These are phyloP conservation scores for Fusarium irregulare DNA, from an alignment of 2,329 filamentous ascomycete genomes.

Conservation along the genomic window DNA sequence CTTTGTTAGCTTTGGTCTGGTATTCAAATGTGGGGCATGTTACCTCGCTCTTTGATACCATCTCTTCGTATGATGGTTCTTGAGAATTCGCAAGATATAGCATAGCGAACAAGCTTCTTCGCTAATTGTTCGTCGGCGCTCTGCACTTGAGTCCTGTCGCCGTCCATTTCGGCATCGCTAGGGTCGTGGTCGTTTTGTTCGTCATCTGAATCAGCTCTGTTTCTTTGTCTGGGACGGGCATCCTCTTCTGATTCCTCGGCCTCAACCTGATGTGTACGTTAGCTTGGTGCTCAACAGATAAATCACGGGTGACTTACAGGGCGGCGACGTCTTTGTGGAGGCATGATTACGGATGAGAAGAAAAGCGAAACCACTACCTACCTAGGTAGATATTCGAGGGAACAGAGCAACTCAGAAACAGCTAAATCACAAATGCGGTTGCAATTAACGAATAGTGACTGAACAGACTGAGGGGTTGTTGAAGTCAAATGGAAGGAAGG, in stretches of 20 bases:
- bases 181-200: conserved; percentile 49
- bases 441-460: neutral
- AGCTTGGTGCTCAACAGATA: conserved; percentile 13
- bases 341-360: conserved; percentile 42
- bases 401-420: neutral
- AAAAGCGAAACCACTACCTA: neutral
- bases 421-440: neutral
- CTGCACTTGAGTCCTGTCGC: conserved; percentile 48
- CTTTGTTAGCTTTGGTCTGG: conserved; percentile 12
- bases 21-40: neutral
- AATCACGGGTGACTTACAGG: conserved; percentile 43
- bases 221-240: conserved; percentile 49
- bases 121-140: conserved; percentile 64
- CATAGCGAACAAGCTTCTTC: conserved; percentile 76
- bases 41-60: conserved; percentile 73
- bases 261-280: conserved; percentile 31
- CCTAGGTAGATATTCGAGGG: neutral
- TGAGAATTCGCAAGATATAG: conserved; percentile 73
- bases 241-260: conserved; percentile 51
- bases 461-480: conserved; percentile 18
- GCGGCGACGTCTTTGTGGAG: conserved; percentile 50
- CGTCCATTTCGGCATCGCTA: conserved; percentile 54
- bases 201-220: conserved; percentile 46
- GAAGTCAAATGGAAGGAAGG: neutral
- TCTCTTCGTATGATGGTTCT: conserved; percentile 69